phyloP scores from a whole-genome alignment of 1,139 yeast genomes.

The Debaryomyces udenii region DNA sequence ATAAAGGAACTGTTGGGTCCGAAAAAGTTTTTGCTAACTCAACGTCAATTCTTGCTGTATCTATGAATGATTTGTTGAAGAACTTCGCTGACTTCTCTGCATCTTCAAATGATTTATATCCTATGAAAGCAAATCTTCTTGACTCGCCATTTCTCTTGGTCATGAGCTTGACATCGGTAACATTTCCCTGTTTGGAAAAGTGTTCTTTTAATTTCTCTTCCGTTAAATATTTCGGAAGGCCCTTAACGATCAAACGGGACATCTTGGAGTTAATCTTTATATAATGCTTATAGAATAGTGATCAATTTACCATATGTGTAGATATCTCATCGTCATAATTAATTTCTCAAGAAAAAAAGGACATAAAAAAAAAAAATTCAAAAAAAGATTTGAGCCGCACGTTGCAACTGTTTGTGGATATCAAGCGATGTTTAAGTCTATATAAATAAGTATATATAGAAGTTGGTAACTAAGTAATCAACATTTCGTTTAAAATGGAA shows the following conservation, averaged over 20 bases:
- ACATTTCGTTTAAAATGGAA: conserved; percentile 21
- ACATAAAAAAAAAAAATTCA: conserved; percentile 5
- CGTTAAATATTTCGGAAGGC: conserved; percentile 77
- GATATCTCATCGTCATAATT: conserved; percentile 9
- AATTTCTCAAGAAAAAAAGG: no score
- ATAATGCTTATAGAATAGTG: no score
- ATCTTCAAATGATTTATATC: conserved; percentile 70
- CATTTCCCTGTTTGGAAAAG: conserved; percentile 63
- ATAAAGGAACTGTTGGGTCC: conserved; percentile 77
- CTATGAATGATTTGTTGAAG: conserved; percentile 78
- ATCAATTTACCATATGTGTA: background rate
- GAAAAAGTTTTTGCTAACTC: conserved; percentile 82
- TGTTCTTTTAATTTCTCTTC: conserved; percentile 76
- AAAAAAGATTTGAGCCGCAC: conserved; percentile 14
- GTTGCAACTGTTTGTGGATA: conserved; percentile 13
- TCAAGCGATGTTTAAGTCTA: no score
- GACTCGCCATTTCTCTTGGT: conserved; percentile 82
- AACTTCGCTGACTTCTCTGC: conserved; percentile 79
- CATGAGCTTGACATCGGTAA: conserved; percentile 88
- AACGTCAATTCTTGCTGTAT: conserved; percentile 79
- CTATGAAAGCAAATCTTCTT: conserved; percentile 91
- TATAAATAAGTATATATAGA: no score
- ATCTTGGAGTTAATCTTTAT: conserved; percentile 27
- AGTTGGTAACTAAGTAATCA: no score
- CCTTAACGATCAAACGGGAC: conserved; percentile 97